Base-by-base conservation (phyloP, 2,329 filamentous ascomycete species). In the Trichophyton rubrum region DNA sequence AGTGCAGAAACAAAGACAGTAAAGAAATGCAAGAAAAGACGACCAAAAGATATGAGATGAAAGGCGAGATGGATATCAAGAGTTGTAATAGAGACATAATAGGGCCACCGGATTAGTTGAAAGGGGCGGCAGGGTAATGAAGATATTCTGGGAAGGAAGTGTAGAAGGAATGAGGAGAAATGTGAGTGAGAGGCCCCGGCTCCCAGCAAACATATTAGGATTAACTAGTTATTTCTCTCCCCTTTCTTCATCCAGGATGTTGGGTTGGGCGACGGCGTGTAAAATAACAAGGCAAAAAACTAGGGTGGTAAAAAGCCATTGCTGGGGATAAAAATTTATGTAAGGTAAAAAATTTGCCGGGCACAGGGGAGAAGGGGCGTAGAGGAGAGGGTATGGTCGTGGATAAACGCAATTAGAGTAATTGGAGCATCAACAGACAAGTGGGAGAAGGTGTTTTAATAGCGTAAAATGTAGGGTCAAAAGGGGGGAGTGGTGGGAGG, bases 141-240 rank as follows among this genome's bases (percentile, higher is more conserved):
- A 55, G n/a, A 55, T 38, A 38, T 35, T 55, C 51, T 55, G 24
- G n/a, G 15, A 27, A n/a, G 27, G 15, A 13, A 38, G 27, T 9
- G 33, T 38, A 55, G 27, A 24, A 35, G 15, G 11, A 27, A 55
- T 9, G 17, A 27, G 51, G 51, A 33, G 51, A 38, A 38, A 55
- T 38, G 51, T 55, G 20, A 15, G 51, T 55, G 51, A 8, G 51
- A 35, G 30, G 13, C 33, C 51, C 51, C 51, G 51, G 20, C 51
- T 55, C 51, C 30, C 51, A 55, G 3, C 51, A 55, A 35, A 55
- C 51, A 55, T 55, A 55, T 55, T 55, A 55, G 51, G 27, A 55
- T 55, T 55, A 55, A 8, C 51, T 55, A 55, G 24, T 55, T 35
- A 55, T 55, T 35, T 43, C 40, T 43, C 27, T 11, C 33, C 51